Percentiles rank a stretch among this genome's conserved stretches.
These are phyloP conservation scores for Ganoderma multipileum DNA, from an alignment of 1,284 basidiomycete species.

Conservation along the genomic window DNA sequence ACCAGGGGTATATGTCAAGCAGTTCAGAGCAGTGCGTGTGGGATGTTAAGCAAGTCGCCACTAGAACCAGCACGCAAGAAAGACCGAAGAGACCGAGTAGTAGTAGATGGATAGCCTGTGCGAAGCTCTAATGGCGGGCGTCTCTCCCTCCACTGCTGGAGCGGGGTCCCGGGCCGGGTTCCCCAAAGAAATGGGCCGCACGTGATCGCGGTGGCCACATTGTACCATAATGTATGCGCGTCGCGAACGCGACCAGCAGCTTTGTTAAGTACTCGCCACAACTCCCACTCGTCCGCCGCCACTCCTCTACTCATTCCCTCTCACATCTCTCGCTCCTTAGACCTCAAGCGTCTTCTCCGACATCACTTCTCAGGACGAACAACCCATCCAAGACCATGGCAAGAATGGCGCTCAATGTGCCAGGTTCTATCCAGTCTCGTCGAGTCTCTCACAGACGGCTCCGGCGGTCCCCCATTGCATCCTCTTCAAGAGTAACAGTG, in stretches of 20 bases:
- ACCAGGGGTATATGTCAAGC: neutral
- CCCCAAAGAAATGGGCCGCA: neutral
- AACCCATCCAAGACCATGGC: neutral
- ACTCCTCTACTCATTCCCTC: neutral
- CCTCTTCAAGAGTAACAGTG: constrained; percentile 2
- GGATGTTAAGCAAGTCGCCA: neutral
- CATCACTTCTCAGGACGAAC: neutral
- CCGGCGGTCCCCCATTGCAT: neutral
- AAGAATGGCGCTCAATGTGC: constrained; percentile 9
- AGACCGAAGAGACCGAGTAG: neutral
- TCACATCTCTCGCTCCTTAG: neutral
- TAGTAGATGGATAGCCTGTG: neutral
- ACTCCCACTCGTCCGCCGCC: neutral
- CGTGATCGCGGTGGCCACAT: constrained; percentile 3
- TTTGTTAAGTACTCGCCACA: neutral
- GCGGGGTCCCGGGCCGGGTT: neutral
- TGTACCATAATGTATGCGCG: neutral
- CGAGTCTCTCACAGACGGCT: neutral
- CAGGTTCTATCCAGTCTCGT: constrained; percentile 8
- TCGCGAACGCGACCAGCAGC: neutral
- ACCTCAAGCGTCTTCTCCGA: neutral
- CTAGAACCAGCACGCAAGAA: neutral
- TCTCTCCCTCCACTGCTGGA: too few relatives aligned
- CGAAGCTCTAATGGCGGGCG: neutral
- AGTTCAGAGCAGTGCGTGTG: neutral